These are phyloP conservation scores for Moesziomyces sp. DNA, from an alignment of 1,284 basidiomycete genomes.

Conservation along the genomic window DNA sequence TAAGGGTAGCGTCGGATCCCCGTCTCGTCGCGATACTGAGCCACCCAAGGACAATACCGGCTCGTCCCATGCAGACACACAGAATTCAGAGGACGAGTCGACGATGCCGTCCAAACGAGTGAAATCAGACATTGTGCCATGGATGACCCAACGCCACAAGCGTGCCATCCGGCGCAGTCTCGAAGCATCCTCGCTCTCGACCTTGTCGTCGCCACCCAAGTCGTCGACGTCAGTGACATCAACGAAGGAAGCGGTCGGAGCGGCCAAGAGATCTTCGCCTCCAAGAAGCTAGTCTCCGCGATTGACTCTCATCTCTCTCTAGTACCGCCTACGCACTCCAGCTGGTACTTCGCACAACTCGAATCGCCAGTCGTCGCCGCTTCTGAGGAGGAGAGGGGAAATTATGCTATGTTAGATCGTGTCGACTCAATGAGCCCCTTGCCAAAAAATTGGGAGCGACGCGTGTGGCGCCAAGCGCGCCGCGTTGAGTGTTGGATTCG, in stretches of 20 bases:
- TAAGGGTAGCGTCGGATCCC: too few relatives aligned
- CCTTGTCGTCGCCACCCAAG: neutral
- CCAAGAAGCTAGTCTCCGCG: too few relatives aligned
- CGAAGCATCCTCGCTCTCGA: slow-evolving; percentile 1
- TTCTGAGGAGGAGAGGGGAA: neutral
- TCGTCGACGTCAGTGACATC: slow-evolving; percentile 1
- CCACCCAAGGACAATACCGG: neutral
- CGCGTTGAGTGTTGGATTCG: slow-evolving; percentile 49
- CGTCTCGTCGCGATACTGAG: neutral
- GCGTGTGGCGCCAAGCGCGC: slow-evolving; percentile 21
- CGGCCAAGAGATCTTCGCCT: neutral
- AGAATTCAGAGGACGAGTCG: neutral
- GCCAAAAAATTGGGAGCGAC: slow-evolving; percentile 5
- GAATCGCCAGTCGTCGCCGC: neutral
- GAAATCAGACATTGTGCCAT: slow-evolving; percentile 27
- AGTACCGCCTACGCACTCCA: too few relatives aligned
- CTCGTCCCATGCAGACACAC: neutral
- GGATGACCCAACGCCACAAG: slow-evolving; percentile 30
- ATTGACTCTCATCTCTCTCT: too few relatives aligned
- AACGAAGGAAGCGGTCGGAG: neutral
- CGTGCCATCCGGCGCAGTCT: slow-evolving; percentile 26
- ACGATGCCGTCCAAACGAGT: neutral
- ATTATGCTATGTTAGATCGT: neutral
- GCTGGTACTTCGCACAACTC: neutral
- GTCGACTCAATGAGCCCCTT: too few relatives aligned